Evolutionary conservation across 306 rosid genomes (phyloP).

Genomic region (Dryas alaskensis): DNA sequence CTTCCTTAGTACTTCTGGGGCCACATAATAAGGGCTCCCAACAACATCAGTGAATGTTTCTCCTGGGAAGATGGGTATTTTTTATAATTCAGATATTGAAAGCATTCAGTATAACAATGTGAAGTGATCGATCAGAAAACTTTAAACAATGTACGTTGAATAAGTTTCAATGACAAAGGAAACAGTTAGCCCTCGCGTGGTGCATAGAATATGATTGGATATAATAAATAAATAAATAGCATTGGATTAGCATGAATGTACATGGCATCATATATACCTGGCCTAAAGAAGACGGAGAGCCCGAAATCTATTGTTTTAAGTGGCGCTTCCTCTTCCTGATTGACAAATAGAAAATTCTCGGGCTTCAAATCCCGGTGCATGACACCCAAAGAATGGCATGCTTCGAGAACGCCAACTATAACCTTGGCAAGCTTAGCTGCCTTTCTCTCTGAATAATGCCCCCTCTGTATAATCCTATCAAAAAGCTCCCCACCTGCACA

Average conservation of each 20-base stretch:
- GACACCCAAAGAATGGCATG: conserved; percentile 88
- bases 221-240: too few species aligned
- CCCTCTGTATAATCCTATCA: conserved; percentile 88
- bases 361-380: conserved; percentile 97
- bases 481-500: conserved; percentile 93
- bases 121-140: neutral
- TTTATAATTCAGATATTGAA: conserved; percentile 23
- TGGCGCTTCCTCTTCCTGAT: conserved; percentile 66
- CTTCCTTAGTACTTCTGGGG: conserved; percentile 93
- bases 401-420: conserved; percentile 71
- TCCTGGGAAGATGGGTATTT: conserved; percentile 48
- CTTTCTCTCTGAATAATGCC: conserved; percentile 77
- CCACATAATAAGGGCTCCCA: conserved; percentile 99
- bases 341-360: conserved; percentile 76
- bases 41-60: conserved; percentile 86
- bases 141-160: neutral
- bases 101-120: neutral
- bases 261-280: conserved; percentile 43
- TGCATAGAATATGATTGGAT: too few species aligned
- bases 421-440: conserved; percentile 83
- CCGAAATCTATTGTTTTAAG: conserved; percentile 96
- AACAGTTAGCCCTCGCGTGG: neutral
- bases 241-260: too few species aligned
- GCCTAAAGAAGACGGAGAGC: conserved; percentile 81
- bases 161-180: conserved; percentile 15